Base-by-base conservation (phyloP, 352 stramenopile genomes). In the Phytophthora boehmeriae region DNA sequence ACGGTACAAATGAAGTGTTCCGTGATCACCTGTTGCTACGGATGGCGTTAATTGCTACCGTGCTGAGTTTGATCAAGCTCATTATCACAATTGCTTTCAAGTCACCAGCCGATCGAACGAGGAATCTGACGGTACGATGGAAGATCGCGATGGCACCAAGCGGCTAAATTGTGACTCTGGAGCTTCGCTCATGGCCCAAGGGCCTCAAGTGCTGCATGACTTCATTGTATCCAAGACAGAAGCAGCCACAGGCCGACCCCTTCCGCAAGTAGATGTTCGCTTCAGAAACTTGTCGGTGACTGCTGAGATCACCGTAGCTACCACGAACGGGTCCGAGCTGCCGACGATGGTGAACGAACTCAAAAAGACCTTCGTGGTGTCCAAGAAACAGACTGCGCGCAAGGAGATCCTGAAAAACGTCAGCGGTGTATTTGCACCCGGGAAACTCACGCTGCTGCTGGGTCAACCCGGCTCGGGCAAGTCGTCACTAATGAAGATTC, bases 181-280 rank as follows among this genome's bases (percentile, higher is more conserved):
- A 19, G 25, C 53, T 19, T n/a, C 30, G 8, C 36, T 76, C 13
- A 56, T 76, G 36, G 27, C 38, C 28, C 34, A 74, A 23, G 68
- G 68, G 0, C 61, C 70, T 5, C 36, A 70, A 44, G 57, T 47
- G 16, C 66, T 75, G 8, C 66, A 78, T 35, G 54, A 59, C n/a
- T 53, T 62, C 25, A 62, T 70, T 34, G 60, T 57, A 32, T 17
- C 43, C 16, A 69, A 55, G 42, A 54, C 66, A 32, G 51, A 73
- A 30, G 32, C 57, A 27, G 52, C 70, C 20, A 59, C 57, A 27
- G 66, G 56, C 34, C 71, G 36, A 46, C 13, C 30, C 13, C 58
- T 80, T 8, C 64, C 68, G 4, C 47, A 75, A 57, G 38, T 74
- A n/a, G 65, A 74, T 19, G 73, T 80, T 3, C 69, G 55, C n/a